These are phyloP conservation scores for Jatropha curcas DNA, from an alignment of 345 rosid species.

Conservation along the genomic window DNA sequence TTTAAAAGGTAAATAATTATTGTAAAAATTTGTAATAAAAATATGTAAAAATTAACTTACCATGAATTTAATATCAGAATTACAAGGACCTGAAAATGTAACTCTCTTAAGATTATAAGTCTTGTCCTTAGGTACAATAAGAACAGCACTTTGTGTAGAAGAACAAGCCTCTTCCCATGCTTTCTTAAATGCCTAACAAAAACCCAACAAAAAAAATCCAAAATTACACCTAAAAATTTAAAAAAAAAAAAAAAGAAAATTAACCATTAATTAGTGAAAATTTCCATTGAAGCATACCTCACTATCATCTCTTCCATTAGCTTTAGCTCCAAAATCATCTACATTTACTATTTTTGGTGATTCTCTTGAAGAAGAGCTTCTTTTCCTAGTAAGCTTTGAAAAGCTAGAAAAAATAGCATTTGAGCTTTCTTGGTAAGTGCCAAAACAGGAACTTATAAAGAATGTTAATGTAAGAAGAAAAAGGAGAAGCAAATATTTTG, in stretches of 20 bases:
- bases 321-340: slow-evolving; percentile 45
- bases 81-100: slow-evolving; percentile 81
- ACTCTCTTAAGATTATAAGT: slow-evolving; percentile 59
- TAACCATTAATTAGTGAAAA: neutral
- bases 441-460: slow-evolving; percentile 17
- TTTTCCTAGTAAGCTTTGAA: neutral
- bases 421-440: slow-evolving; percentile 18
- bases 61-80: slow-evolving; percentile 53
- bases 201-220: slow-evolving; percentile 10
- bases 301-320: slow-evolving; percentile 37
- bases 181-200: slow-evolving; percentile 42
- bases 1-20: too few species aligned
- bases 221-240: neutral
- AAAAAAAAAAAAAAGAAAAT: neutral
- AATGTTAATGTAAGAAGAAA: slow-evolving; percentile 10
- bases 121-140: slow-evolving; percentile 54
- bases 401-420: neutral
- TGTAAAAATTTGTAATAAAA: too few species aligned
- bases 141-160: slow-evolving; percentile 17
- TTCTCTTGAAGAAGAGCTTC: slow-evolving; percentile 8
- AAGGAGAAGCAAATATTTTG: slow-evolving; percentile 6
- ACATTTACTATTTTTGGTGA: slow-evolving; percentile 36
- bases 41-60: slow-evolving; percentile 31
- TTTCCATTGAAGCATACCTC: slow-evolving; percentile 15
- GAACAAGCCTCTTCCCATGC: slow-evolving; percentile 24